These are phyloP conservation scores for Salicornia ramosissima DNA, from an alignment of 148 eudicot genomes.

Conservation along the genomic window DNA sequence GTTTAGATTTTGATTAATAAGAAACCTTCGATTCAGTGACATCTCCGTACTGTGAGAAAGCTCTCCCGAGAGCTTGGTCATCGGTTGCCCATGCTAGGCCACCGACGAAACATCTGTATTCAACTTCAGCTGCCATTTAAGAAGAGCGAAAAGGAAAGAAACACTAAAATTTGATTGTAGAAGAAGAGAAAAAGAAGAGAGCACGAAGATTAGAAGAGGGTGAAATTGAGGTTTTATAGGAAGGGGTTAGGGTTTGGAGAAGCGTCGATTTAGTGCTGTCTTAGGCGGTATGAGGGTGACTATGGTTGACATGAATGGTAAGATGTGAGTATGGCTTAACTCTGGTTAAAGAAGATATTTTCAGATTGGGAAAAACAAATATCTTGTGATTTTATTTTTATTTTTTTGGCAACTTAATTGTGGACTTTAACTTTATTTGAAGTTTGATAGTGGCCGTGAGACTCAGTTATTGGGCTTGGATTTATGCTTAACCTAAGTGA, in stretches of 20 bases:
- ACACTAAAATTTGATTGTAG: neutral
- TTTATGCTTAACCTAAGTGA: no score
- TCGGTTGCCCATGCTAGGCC: constrained; percentile 92
- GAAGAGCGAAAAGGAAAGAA: neutral
- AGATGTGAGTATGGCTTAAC: neutral
- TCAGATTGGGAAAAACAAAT: neutral
- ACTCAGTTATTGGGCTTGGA: neutral
- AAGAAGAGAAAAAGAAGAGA: constrained; percentile 1
- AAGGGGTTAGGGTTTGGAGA: neutral
- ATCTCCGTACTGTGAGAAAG: constrained; percentile 62
- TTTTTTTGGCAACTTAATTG: neutral
- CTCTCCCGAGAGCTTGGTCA: constrained; percentile 43
- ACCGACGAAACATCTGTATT: constrained; percentile 83
- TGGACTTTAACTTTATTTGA: neutral
- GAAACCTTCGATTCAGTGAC: constrained; percentile 83
- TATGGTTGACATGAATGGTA: neutral
- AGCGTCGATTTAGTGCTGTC: neutral
- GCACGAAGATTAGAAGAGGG: constrained; percentile 8
- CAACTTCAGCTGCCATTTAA: constrained; percentile 60
- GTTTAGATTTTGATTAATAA: constrained; percentile 31
- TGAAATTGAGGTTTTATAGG: constrained; percentile 3
- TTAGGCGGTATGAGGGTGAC: constrained; percentile 7
- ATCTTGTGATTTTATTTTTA: constrained; percentile 9
- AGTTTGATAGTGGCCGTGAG: neutral
- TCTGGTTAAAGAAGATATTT: constrained; percentile 14